These are phyloP conservation scores for Paraleonurus japonicus DNA, from an alignment of 257 asterid species.

Conservation along the genomic window DNA sequence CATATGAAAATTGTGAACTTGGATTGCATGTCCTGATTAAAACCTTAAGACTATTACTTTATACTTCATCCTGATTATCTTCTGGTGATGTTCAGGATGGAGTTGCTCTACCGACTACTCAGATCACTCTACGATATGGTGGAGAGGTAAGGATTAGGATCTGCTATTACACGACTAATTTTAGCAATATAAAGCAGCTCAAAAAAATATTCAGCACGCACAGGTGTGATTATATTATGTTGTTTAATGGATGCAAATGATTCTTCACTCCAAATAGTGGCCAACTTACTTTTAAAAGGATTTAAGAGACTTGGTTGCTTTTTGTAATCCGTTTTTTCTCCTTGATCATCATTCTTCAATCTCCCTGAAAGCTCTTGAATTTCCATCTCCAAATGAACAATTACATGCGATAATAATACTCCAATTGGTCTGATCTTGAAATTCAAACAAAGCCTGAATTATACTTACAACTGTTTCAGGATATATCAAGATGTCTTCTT, in stretches of 20 bases:
- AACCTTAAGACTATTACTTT: slow-evolving; percentile 17
- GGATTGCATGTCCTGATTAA: slow-evolving; percentile 20
- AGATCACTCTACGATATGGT: slow-evolving; percentile 76
- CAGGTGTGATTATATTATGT: not conserved
- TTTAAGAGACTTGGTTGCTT: slow-evolving; percentile 11
- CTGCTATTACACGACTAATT: slow-evolving; percentile 12
- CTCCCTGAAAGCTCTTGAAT: slow-evolving; percentile 7
- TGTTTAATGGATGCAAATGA: not conserved
- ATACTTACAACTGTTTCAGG: slow-evolving; percentile 47
- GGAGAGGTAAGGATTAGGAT: slow-evolving; percentile 78
- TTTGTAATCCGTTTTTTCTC: not conserved
- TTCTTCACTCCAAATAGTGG: not conserved
- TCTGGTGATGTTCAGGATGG: slow-evolving; percentile 75
- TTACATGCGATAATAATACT: not conserved
- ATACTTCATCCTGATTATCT: slow-evolving; percentile 26
- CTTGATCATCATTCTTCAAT: slow-evolving; percentile 18
- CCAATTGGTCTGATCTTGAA: slow-evolving; percentile 5
- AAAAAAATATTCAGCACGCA: slow-evolving; percentile 7
- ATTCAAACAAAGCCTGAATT: slow-evolving; percentile 8
- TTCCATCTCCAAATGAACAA: slow-evolving; percentile 7
- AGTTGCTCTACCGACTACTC: slow-evolving; percentile 75
- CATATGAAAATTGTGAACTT: slow-evolving; percentile 9
- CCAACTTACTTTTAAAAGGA: slow-evolving; percentile 7
- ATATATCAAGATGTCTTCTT: slow-evolving; percentile 92
- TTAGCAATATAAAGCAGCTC: slow-evolving; percentile 8